These are phyloP conservation scores for Aspergillus nidulans DNA, from an alignment of 495 filamentous ascomycete genomes.

Conservation along the genomic window DNA sequence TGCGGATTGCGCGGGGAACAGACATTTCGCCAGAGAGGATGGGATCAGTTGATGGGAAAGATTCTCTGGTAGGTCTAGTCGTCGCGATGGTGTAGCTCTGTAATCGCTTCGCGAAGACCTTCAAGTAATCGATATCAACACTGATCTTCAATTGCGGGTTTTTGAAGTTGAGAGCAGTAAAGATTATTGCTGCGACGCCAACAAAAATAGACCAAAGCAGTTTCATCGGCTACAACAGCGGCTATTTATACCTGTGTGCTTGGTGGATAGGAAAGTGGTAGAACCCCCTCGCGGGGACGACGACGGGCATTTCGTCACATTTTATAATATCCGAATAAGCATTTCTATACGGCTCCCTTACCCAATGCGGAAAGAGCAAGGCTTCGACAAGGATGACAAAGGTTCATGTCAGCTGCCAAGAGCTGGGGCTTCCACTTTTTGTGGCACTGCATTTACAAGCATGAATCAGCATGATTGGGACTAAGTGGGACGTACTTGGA, in stretches of 20 bases:
- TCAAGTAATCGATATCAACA: conserved; percentile 9
- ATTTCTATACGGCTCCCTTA: background rate
- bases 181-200: conserved; percentile 39
- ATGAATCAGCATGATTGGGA: conserved; percentile 5
- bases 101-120: conserved; percentile 15
- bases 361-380: background rate
- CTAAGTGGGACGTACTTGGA: too few relatives aligned
- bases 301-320: conserved; percentile 17
- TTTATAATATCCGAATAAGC: conserved; percentile 22
- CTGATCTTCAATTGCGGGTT: background rate
- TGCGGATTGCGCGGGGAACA: conserved; percentile 68
- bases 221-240: conserved; percentile 33
- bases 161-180: conserved; percentile 22
- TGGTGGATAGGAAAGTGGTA: conserved; percentile 19
- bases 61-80: conserved; percentile 9
- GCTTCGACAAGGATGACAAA: conserved; percentile 24
- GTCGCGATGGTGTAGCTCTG: conserved; percentile 19
- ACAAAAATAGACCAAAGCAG: conserved; percentile 39
- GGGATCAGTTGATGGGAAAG: conserved; percentile 3
- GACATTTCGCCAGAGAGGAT: conserved; percentile 52
- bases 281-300: conserved; percentile 27
- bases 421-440: background rate
- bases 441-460: conserved; percentile 5
- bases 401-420: conserved; percentile 24
- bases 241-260: conserved; percentile 32